Evolutionary conservation across 225 moss, liverwort and hornwort genomes (phyloP), one percentile per base, ranked within the genome.

Genomic region (Bryum argenteum): DNA sequence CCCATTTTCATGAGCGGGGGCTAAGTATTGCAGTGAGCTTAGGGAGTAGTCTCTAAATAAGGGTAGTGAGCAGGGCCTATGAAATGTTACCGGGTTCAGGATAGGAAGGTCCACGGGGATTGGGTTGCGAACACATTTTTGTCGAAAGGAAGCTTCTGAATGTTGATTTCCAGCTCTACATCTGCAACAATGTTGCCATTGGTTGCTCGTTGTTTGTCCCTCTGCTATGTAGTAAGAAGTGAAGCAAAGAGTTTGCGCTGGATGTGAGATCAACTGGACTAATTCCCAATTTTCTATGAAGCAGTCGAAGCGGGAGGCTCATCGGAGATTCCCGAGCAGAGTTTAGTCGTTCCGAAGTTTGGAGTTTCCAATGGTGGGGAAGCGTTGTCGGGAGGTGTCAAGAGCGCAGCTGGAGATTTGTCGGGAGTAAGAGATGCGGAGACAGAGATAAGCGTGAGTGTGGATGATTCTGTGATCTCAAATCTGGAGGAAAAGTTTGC

Each of bases 401-500:
- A 65, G n/a, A 79, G 65, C 39, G 55, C 65, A 54, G 73, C 80
- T 61, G 64, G 68, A 47, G 83, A 53, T 33, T 72, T 71, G 2
- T 82, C 76, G 47, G 83, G 71, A 38, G 42, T 62, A 71, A 77
- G 67, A 14, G 87, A 86, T 44, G 83, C 82, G 18, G 75, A 83
- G 17, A 28, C 81, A 41, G 52, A 78, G 70, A 81, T 90, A 44
- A 76, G 65, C 70, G 88, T 89, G 79, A 61, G 82, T 89, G 83
- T 92, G 65, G 54, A 76, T 75, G 86, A 86, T 50, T 77, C 89
- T 48, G 89, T 89, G 64, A 81, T 89, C 70, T 79, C 83, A 55
- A 94, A 94, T 38, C 57, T 97, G 80, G 90, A 92, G 83, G 75
- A 87, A 54, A 88, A 85, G 71, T 91, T 97, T 58, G 94, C 90